Conservation (phyloP, 2,329 filamentous ascomycete species). For the Camillea tinctor region DNA sequence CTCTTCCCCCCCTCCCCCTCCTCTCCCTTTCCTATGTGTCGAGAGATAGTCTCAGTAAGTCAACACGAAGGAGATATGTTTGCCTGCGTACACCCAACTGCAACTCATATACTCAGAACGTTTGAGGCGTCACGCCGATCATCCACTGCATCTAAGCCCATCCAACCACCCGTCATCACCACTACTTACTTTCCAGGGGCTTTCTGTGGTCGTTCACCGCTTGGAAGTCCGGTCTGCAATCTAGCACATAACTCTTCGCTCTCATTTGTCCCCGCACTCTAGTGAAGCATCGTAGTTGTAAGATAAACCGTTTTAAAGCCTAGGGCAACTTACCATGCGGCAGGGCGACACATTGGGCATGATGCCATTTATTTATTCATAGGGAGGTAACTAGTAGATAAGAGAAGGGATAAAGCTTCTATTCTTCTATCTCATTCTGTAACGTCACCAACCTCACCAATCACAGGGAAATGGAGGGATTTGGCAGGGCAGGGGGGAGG, state of each 20-base stretch:
- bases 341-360: background rate
- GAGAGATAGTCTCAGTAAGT: too few species aligned
- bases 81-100: background rate
- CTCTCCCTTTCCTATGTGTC: too few species aligned
- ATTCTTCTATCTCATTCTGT: background rate
- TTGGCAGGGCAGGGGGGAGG: background rate
- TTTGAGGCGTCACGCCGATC: background rate
- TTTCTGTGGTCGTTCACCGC: background rate
- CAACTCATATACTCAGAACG: background rate
- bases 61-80: too few species aligned
- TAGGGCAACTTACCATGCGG: background rate
- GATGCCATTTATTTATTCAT: background rate
- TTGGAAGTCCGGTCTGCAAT: background rate
- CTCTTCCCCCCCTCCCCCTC: too few species aligned
- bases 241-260: background rate
- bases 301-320: background rate
- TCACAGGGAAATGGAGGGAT: background rate
- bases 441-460: background rate
- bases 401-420: background rate
- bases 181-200: background rate
- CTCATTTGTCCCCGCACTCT: slow-evolving; percentile 18
- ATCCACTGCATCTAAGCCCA: background rate
- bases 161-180: background rate
- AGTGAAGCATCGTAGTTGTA: slow-evolving; percentile 8
- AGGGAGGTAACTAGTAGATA: background rate